Conservation (phyloP, 352 stramenopile genomes). For the Phytopythium vexans region DNA sequence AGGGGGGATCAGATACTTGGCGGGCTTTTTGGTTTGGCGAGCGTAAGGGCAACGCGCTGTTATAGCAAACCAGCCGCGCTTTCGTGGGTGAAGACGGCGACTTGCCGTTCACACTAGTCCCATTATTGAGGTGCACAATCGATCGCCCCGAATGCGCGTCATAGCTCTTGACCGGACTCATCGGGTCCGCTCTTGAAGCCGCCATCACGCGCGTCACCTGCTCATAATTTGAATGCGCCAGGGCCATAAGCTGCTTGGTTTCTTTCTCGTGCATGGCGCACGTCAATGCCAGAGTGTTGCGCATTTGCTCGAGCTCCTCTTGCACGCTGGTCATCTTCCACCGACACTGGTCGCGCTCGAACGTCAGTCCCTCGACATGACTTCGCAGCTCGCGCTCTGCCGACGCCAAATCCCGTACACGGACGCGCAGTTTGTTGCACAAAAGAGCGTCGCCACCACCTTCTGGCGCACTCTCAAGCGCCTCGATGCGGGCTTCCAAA, state of each 20-base stretch:
- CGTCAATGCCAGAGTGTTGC: constrained; percentile 44
- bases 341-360: constrained; percentile 32
- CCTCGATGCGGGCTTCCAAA: constrained; percentile 27
- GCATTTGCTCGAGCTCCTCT: constrained; percentile 23
- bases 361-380: constrained; percentile 20
- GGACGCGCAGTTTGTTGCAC: constrained; percentile 44
- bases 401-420: constrained; percentile 20
- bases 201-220: constrained; percentile 38
- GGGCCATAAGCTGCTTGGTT: constrained; percentile 47
- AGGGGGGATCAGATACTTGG: too few relatives aligned
- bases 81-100: constrained; percentile 4
- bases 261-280: constrained; percentile 70
- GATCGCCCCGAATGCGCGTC: constrained; percentile 41
- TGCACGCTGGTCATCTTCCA: constrained; percentile 31
- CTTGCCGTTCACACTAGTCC: neutral
- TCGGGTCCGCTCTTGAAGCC: constrained; percentile 4
- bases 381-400: constrained; percentile 17
- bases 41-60: neutral
- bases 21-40: constrained; percentile 4
- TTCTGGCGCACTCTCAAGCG: constrained; percentile 30
- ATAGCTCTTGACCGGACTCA: constrained; percentile 22
- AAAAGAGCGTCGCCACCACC: constrained; percentile 44
- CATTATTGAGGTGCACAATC: constrained; percentile 11
- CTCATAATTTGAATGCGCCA: constrained; percentile 34
- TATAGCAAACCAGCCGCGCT: constrained; percentile 9